A percentile compares a stretch with the other conserved stretches of the same genome.
phyloP scores from a whole-genome alignment of 352 stramenopile genomes.

The Sclerospora graminicola region DNA sequence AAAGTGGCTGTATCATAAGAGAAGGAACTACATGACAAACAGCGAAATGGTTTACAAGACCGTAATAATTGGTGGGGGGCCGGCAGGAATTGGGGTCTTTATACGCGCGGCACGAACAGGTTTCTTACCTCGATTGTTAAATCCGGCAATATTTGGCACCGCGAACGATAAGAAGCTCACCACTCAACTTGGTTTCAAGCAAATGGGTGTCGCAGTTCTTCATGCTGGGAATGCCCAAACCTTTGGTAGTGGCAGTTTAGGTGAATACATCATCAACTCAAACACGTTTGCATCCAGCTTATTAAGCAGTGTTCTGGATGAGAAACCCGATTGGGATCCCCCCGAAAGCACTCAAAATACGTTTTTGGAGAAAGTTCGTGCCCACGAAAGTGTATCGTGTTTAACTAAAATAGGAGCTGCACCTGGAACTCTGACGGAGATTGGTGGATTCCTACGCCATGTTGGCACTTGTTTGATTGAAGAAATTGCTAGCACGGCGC shows the following conservation, averaged over 20 bases:
- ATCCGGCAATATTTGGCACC: conserved; percentile 33
- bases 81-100: no score
- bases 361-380: conserved; percentile 46
- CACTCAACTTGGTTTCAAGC: conserved; percentile 28
- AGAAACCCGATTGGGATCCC: conserved; percentile 65
- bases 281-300: conserved; percentile 78
- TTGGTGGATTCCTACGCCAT: no score
- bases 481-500: no score
- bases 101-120: conserved; percentile 47
- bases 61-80: conserved; percentile 59
- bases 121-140: conserved; percentile 37
- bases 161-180: conserved; percentile 29
- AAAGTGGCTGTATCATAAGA: no score
- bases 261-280: conserved; percentile 76
- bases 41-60: conserved; percentile 66
- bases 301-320: conserved; percentile 61
- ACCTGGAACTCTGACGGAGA: no score
- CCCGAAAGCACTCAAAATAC: conserved; percentile 66
- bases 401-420: no score
- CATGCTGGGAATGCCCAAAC: conserved; percentile 42
- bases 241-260: conserved; percentile 64
- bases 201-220: conserved; percentile 51
- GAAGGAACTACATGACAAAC: no score
- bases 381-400: no score
- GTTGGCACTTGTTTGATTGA: no score